A percentile compares a stretch with the other conserved stretches of the same genome.
Conservation (phyloP, 129 eudicot genomes). For the Apium graveolens region DNA sequence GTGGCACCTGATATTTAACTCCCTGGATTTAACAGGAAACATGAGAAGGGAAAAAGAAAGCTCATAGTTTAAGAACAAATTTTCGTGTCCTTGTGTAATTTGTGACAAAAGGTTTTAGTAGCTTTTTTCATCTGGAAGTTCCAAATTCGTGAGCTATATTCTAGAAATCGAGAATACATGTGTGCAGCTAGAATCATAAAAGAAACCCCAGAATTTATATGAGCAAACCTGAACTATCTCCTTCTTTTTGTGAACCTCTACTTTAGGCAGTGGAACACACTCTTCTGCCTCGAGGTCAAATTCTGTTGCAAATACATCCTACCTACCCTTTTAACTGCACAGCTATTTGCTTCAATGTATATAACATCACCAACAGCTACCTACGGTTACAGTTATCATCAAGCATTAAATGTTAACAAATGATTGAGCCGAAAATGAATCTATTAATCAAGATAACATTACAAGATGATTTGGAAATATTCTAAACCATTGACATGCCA, state of each 20-base stretch:
- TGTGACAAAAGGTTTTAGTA: too few relatives aligned
- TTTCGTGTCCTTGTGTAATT: too few relatives aligned
- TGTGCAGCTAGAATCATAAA: not conserved
- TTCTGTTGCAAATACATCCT: constrained; percentile 98
- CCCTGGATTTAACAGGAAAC: too few relatives aligned
- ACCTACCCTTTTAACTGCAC: constrained; percentile 98
- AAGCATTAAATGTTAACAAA: not conserved
- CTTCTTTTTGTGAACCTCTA: constrained; percentile 98
- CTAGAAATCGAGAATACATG: not conserved
- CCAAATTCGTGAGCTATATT: too few relatives aligned
- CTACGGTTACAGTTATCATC: constrained; percentile 35
- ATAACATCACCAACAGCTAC: constrained; percentile 99
- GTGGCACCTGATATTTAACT: not conserved
- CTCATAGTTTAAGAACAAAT: too few relatives aligned
- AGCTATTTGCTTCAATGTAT: constrained; percentile 92
- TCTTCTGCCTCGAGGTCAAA: constrained; percentile 99
- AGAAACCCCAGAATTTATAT: not conserved
- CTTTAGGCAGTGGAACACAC: constrained; percentile 95
- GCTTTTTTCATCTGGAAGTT: too few relatives aligned
- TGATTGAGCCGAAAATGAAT: not conserved
- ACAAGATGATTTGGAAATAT: not conserved
- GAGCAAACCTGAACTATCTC: constrained; percentile 88
- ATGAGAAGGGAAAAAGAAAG: too few relatives aligned
- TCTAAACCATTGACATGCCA: not conserved
- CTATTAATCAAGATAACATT: not conserved